These are phyloP conservation scores for Gymnopus androsaceus DNA, from an alignment of 1,284 basidiomycete species.

Conservation along the genomic window DNA sequence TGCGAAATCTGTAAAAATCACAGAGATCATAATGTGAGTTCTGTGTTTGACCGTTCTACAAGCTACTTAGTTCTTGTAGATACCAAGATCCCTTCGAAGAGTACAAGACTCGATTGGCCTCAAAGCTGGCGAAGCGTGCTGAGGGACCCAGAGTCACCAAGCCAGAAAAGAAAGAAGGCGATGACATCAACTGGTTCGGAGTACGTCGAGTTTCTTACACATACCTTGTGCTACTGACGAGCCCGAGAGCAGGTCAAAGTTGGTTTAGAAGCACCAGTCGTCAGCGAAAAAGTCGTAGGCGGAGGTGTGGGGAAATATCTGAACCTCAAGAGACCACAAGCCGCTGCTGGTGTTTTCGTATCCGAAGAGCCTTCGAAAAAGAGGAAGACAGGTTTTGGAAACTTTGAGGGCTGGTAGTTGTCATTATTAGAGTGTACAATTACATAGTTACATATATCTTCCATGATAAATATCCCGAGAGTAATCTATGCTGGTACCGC, in stretches of 20 bases:
- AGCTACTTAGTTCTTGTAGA: conserved; percentile 35
- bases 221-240: conserved; percentile 28
- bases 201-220: conserved; percentile 64
- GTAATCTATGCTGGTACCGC: conserved; percentile 43
- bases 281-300: conserved; percentile 16
- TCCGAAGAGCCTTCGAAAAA: conserved; percentile 65
- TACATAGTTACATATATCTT: conserved; percentile 12
- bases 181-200: conserved; percentile 85
- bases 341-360: conserved; percentile 23
- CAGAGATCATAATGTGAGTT: conserved; percentile 74
- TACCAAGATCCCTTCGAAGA: conserved; percentile 87
- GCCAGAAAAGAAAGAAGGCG: conserved; percentile 42
- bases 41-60: background rate
- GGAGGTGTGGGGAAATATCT: conserved; percentile 69
- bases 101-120: conserved; percentile 75
- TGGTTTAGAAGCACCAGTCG: background rate
- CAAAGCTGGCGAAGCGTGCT: conserved; percentile 69
- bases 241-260: conserved; percentile 8
- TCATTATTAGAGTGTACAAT: background rate
- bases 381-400: conserved; percentile 75
- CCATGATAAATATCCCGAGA: conserved; percentile 4
- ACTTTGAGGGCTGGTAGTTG: conserved; percentile 76
- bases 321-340: conserved; percentile 49
- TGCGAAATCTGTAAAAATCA: conserved; percentile 78
- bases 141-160: conserved; percentile 41